These are phyloP conservation scores for Coniochaeta ligniaria DNA, from an alignment of 2,329 filamentous ascomycete genomes.

Conservation along the genomic window DNA sequence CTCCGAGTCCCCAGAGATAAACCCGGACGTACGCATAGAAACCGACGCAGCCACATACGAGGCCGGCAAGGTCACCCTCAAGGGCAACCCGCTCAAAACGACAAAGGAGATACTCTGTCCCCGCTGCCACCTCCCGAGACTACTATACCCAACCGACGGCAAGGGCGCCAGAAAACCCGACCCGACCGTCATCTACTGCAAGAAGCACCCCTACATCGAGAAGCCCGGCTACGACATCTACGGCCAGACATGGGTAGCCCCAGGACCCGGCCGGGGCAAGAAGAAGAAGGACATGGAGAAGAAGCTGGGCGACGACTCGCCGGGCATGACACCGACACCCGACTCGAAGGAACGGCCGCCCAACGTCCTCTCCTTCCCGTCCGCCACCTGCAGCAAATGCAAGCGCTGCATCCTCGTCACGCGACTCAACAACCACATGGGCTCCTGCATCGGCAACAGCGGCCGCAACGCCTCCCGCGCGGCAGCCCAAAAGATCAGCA, in stretches of 20 bases:
- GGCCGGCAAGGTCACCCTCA: constrained; percentile 60
- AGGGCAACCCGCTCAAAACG: constrained; percentile 65
- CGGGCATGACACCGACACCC: constrained; percentile 16
- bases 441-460: constrained; percentile 59
- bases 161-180: constrained; percentile 59
- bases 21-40: constrained; percentile 51
- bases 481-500: constrained; percentile 57
- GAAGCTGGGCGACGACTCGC: constrained; percentile 40
- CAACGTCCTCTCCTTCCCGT: constrained; percentile 58
- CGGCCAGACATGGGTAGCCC: constrained; percentile 72
- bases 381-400: constrained; percentile 61
- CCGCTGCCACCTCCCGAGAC: constrained; percentile 65
- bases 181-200: constrained; percentile 68
- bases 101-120: constrained; percentile 66
- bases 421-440: constrained; percentile 61
- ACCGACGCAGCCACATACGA: constrained; percentile 65
- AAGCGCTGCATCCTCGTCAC: constrained; percentile 59
- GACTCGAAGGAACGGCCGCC: constrained; percentile 46
- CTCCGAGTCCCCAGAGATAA: constrained; percentile 46
- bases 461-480: constrained; percentile 55
- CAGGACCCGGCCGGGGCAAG: constrained; percentile 63
- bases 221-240: constrained; percentile 74
- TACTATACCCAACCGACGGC: constrained; percentile 66
- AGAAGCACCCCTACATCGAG: constrained; percentile 70
- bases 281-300: constrained; percentile 65